Conservation (phyloP, 139 green algal genomes). For the Chlamydomonas sp. region DNA sequence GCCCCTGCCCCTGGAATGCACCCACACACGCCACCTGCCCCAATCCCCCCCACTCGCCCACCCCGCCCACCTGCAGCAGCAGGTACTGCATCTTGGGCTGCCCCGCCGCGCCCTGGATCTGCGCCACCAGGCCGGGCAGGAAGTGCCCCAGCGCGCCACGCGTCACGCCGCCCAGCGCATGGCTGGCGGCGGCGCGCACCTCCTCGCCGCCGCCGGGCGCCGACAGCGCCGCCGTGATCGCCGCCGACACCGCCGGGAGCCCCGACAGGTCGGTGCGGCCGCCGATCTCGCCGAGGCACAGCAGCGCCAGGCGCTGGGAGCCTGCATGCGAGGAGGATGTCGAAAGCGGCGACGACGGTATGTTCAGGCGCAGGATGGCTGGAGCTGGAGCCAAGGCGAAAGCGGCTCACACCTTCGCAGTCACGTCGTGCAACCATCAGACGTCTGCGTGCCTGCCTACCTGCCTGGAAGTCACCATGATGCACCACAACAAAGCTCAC, state of each 20-base stretch:
- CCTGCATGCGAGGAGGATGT: not conserved
- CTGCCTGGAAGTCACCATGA: too few species aligned
- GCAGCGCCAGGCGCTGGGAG: constrained; percentile 79
- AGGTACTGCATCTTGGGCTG: constrained; percentile 75
- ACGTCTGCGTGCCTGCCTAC: not conserved
- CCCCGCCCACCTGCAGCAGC: constrained; percentile 81
- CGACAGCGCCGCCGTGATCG: constrained; percentile 52
- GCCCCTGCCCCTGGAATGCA: not conserved
- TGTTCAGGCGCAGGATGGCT: too few species aligned
- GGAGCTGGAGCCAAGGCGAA: too few species aligned
- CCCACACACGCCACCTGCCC: not conserved
- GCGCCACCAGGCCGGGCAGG: constrained; percentile 80
- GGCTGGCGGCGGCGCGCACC: constrained; percentile 80
- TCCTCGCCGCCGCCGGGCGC: constrained; percentile 67
- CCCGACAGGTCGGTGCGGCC: constrained; percentile 72
- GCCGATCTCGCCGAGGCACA: constrained; percentile 91
- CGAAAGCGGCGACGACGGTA: not conserved
- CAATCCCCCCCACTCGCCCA: constrained; percentile 4
- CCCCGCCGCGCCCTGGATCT: constrained; percentile 52
- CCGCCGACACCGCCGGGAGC: constrained; percentile 51
- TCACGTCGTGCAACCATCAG: too few species aligned
- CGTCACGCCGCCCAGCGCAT: constrained; percentile 85
- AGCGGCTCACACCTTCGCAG: too few species aligned
- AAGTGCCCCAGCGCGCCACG: constrained; percentile 82
- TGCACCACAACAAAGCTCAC: too few species aligned